These are phyloP conservation scores for Bondarzewia mesenterica DNA, from an alignment of 1,284 basidiomycete species.

Conservation along the genomic window DNA sequence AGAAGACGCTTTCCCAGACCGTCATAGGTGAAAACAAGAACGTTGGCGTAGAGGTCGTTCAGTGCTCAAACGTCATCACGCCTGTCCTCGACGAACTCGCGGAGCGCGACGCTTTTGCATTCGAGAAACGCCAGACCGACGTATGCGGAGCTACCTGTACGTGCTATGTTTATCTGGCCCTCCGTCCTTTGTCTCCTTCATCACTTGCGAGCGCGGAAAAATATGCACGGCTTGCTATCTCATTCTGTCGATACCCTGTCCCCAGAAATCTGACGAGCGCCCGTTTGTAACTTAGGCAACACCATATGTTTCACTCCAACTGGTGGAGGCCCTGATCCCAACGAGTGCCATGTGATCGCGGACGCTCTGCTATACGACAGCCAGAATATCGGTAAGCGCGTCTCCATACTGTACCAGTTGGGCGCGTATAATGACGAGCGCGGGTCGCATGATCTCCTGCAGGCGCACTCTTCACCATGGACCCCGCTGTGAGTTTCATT, in stretches of 20 bases:
- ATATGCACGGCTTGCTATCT: too few relatives aligned
- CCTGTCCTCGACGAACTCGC: neutral
- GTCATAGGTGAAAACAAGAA: slow-evolving; percentile 29
- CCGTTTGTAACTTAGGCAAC: slow-evolving; percentile 20
- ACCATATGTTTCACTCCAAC: slow-evolving; percentile 35
- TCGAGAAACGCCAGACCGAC: slow-evolving; percentile 20
- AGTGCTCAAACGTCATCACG: slow-evolving; percentile 20
- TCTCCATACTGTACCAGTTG: neutral
- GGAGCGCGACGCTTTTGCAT: neutral
- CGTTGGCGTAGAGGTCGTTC: slow-evolving; percentile 24
- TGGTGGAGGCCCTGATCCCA: slow-evolving; percentile 37
- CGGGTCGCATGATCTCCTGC: neutral
- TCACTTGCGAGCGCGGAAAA: too few relatives aligned
- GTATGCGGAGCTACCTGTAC: slow-evolving; percentile 37
- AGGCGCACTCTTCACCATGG: slow-evolving; percentile 11
- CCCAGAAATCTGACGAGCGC: neutral
- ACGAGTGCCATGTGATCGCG: slow-evolving; percentile 39
- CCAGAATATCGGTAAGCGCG: slow-evolving; percentile 30
- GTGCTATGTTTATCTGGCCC: slow-evolving; percentile 4
- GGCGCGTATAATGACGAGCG: neutral
- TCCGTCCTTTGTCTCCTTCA: neutral
- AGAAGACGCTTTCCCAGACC: slow-evolving; percentile 17
- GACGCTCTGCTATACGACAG: slow-evolving; percentile 38
- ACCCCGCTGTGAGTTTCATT: slow-evolving; percentile 8
- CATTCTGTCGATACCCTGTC: too few relatives aligned